A percentile compares a stretch with the other conserved stretches of the same genome.
Evolutionary conservation across 179 eudicot genomes (phyloP).

Genomic region (Silene noctiflora): DNA sequence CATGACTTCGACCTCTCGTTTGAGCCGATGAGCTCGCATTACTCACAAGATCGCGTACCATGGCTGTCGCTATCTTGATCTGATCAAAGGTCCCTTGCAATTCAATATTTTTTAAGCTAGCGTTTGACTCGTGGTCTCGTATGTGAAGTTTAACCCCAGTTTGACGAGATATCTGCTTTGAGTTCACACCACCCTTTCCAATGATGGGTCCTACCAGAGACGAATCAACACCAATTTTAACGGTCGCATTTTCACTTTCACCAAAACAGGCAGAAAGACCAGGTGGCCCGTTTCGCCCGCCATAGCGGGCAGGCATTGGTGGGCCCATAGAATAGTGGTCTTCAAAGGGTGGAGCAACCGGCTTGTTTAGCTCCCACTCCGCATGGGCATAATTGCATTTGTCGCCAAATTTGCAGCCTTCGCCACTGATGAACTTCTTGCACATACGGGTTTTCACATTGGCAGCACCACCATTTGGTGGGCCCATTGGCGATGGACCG

Average conservation of each 20-base stretch:
- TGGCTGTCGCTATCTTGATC: conserved; percentile 54
- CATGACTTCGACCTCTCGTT: background rate
- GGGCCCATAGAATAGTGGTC: conserved; percentile 39
- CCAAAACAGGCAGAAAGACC: conserved; percentile 43
- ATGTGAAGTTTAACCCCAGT: conserved; percentile 54
- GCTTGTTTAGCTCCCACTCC: conserved; percentile 55
- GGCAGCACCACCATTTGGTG: conserved; percentile 34
- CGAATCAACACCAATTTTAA: conserved; percentile 51
- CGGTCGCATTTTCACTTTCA: conserved; percentile 40
- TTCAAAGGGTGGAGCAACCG: conserved; percentile 35
- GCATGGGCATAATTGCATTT: conserved; percentile 57
- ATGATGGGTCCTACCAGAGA: conserved; percentile 53
- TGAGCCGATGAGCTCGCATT: conserved; percentile 34
- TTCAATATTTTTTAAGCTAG: conserved; percentile 47
- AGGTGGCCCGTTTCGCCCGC: conserved; percentile 19
- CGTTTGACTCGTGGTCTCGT: conserved; percentile 50
- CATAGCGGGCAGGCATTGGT: conserved; percentile 31
- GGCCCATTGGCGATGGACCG: conserved; percentile 31
- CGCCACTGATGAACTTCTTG: conserved; percentile 43
- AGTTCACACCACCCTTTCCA: conserved; percentile 60
- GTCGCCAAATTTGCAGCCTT: conserved; percentile 62
- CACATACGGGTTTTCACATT: conserved; percentile 43
- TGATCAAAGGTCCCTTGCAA: conserved; percentile 58
- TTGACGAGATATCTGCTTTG: conserved; percentile 51
- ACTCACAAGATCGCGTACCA: conserved; percentile 54